Evolutionary conservation across 768 basidiomycete species (phyloP), one percentile per base, ranked within the genome.

Genomic region (Boletus pseudo-olivaceus): DNA sequence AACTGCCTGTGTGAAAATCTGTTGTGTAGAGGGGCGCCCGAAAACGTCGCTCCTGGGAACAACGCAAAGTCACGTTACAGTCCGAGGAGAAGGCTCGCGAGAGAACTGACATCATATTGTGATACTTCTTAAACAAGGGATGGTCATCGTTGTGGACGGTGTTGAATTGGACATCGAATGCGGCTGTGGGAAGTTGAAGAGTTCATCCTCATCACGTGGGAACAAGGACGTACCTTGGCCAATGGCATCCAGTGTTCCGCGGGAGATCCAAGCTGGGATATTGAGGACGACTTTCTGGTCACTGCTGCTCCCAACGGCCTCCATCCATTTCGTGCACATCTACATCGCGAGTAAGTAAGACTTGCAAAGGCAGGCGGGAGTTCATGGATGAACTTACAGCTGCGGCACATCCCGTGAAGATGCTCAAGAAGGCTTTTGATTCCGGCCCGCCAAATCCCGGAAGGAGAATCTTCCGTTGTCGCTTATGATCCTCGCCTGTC

Each of bases 361-460:
- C 8, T 9, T 0, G 39, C 6, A 23, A 45, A 14, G 3, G 4
- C 5, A 14, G 20, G n/a, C 1, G 12, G 4, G 20, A 40, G 32
- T 11, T 20, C 1, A 43, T 41, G 1, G 9, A 9, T 23, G 26
- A 11, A 19, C 61, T 30, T 39, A 72, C 70, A 26, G 60, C 55
- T 49, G 63, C 62, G 1, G 62, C 71, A 11, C 60, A 76, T 53
- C 69, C 71, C 35, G 67, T 72, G 67, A 83, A 83, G 45, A 82
- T 68, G 26, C 74, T 68, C 7, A 82, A 70, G 54, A 79, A 81
- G 1, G 81, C 73, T 51, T 75, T 81, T 30, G 76, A 73, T 57
- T 82, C 79, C 1, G 76, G 75, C 9, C 66, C 73, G 49, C 82
- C 80, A 54, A 84, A 83, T 3, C 79, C 82, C 3, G 81, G 82